Evolutionary conservation across 2,329 filamentous ascomycete species (phyloP), one percentile per base, ranked within the genome.

Genomic region (Sporothrix brunneoviolacea): DNA sequence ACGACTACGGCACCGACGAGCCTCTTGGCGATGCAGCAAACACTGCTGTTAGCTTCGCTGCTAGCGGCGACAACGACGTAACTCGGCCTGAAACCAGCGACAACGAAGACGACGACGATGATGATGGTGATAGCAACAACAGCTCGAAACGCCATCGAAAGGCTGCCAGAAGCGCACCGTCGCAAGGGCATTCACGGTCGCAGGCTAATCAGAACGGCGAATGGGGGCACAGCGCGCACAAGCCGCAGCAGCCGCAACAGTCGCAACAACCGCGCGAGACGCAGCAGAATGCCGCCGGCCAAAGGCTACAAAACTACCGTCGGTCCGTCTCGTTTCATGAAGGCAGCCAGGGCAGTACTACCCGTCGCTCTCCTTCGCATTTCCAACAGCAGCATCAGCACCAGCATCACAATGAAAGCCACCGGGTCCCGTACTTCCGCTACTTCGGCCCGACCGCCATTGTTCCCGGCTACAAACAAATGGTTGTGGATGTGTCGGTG

Each of bases 401-500:
- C 10, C 66, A 74, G 44, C 70, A 77, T 55, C 71, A 77, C 58
- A 65, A 70, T 27, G 73, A 77, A 63, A 72, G 78, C 54, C 72
- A 85, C 61, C 78, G 84, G 48, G 87, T 95, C 56, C 89, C 89
- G 0, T 95, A 93, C 64, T 95, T 95, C 60, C 77, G 90, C 54
- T 95, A 93, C 66, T 93, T 95, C 63, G 90, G 89, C 0, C 88
- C 88, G 0, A 95, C 90, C 1, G 90, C 89, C 55, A 95, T 95
- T 61, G 88, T 93, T 47, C 89, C 89, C 1, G 89, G 89, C 19
- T 94, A 90, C 70, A 94, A 94, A 67, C 88, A 94, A 65, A 94
- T 94, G 88, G 87, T 94, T 22, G 83, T 86, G 52, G 62, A 67
- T 39, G 58, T 67, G 16, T 83, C 85, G 48, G 80, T 91, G 27